These are phyloP conservation scores for Debaryomyces sp. DNA, from an alignment of 1,139 yeast genomes.

Conservation along the genomic window DNA sequence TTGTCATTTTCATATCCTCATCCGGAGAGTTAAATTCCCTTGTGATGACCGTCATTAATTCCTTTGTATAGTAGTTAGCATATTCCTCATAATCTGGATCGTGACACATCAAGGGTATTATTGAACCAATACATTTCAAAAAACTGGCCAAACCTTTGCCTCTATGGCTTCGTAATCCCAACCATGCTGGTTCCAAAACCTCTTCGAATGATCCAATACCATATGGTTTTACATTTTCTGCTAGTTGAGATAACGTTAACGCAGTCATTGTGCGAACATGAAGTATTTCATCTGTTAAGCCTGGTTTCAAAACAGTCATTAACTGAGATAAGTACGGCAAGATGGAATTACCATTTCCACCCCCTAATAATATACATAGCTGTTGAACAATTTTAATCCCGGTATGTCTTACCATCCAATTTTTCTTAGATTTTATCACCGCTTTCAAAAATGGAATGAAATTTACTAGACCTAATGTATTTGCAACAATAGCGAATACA, in stretches of 20 bases:
- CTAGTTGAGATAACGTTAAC: constrained; percentile 69
- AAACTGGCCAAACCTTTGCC: constrained; percentile 81
- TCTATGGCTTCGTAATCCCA: constrained; percentile 73
- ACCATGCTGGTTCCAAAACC: constrained; percentile 75
- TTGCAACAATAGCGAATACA: constrained; percentile 83
- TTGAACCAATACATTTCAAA: constrained; percentile 74
- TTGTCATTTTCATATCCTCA: constrained; percentile 83
- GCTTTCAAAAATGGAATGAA: constrained; percentile 82
- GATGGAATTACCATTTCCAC: constrained; percentile 56
- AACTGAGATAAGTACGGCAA: constrained; percentile 73
- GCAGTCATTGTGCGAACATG: constrained; percentile 75
- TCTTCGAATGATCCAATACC: constrained; percentile 87
- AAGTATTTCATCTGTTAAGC: constrained; percentile 70
- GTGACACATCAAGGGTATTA: constrained; percentile 81
- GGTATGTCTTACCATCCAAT: constrained; percentile 87
- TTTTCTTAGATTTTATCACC: constrained; percentile 75
- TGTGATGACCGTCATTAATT: constrained; percentile 64
- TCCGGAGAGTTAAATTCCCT: constrained; percentile 84
- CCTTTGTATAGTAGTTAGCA: constrained; percentile 76
- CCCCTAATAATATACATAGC: constrained; percentile 68
- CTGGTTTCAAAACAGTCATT: constrained; percentile 60
- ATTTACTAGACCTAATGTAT: constrained; percentile 71
- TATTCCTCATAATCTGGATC: constrained; percentile 63
- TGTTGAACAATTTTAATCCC: constrained; percentile 83
- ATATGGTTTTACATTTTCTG: constrained; percentile 86